Evolutionary conservation across 257 asterid genomes (phyloP).

Genomic region (Gynochthodes officinalis): DNA sequence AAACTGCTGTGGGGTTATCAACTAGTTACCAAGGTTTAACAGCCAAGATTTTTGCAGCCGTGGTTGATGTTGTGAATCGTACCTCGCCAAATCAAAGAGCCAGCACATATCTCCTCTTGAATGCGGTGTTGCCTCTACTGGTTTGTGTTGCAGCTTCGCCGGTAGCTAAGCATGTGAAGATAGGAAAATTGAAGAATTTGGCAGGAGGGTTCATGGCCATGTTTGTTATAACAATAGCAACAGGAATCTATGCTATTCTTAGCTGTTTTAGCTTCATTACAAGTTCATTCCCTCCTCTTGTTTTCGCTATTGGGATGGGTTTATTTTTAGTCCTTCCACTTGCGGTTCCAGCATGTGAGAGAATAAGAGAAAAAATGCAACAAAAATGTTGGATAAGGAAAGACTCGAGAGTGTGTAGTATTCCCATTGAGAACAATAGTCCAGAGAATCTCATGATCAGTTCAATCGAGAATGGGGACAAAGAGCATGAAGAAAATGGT

Average conservation of each 20-base stretch:
- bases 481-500: background rate
- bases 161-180: slow-evolving; percentile 26
- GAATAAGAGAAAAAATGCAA: slow-evolving; percentile 34
- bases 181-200: slow-evolving; percentile 41
- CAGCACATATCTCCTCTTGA: slow-evolving; percentile 42
- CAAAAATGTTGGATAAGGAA: slow-evolving; percentile 49
- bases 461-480: slow-evolving; percentile 16
- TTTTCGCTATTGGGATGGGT: slow-evolving; percentile 33
- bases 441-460: background rate
- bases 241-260: slow-evolving; percentile 54
- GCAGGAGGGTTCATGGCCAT: slow-evolving; percentile 53
- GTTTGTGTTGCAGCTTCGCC: slow-evolving; percentile 39
- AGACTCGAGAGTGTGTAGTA: slow-evolving; percentile 21
- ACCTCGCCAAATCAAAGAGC: slow-evolving; percentile 35
- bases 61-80: slow-evolving; percentile 36
- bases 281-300: slow-evolving; percentile 10
- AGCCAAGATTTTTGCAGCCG: slow-evolving; percentile 49
- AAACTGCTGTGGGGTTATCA: slow-evolving; percentile 62
- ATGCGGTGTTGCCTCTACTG: slow-evolving; percentile 45
- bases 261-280: slow-evolving; percentile 38
- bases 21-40: slow-evolving; percentile 70
- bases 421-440: slow-evolving; percentile 15
- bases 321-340: slow-evolving; percentile 38
- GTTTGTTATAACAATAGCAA: slow-evolving; percentile 44
- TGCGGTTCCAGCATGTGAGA: slow-evolving; percentile 45